These are phyloP conservation scores for Volvariella volvacea DNA, from an alignment of 1,284 basidiomycete genomes.

Conservation along the genomic window DNA sequence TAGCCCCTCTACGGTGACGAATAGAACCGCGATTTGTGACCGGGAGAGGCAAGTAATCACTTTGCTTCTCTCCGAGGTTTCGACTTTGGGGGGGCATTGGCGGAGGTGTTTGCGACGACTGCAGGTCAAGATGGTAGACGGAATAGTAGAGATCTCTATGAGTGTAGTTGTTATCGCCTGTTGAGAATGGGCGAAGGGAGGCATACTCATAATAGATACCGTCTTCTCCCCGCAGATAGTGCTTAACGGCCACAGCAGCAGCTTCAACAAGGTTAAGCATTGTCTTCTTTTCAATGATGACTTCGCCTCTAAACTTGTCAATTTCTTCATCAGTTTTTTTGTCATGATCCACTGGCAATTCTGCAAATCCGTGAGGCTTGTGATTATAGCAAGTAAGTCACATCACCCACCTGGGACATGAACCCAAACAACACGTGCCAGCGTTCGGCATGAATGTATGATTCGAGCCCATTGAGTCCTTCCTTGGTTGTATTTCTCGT, in stretches of 20 bases:
- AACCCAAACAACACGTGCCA: neutral
- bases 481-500: neutral
- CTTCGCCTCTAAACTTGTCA: neutral
- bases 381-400: no score
- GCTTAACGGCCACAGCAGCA: slow-evolving; percentile 16
- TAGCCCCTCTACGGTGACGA: no score
- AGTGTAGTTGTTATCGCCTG: neutral
- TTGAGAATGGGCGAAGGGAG: neutral
- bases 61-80: no score
- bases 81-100: neutral
- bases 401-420: neutral
- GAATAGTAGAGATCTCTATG: no score
- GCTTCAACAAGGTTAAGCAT: slow-evolving; percentile 17
- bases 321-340: neutral
- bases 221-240: slow-evolving; percentile 17
- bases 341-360: no score
- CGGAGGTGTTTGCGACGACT: neutral
- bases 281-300: slow-evolving; percentile 6
- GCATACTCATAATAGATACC: neutral
- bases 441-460: neutral
- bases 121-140: neutral
- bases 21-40: no score
- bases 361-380: no score
- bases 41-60: no score
- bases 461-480: neutral